These are phyloP conservation scores for Wallemia hederae DNA, from an alignment of 1,284 basidiomycete genomes.

Conservation along the genomic window DNA sequence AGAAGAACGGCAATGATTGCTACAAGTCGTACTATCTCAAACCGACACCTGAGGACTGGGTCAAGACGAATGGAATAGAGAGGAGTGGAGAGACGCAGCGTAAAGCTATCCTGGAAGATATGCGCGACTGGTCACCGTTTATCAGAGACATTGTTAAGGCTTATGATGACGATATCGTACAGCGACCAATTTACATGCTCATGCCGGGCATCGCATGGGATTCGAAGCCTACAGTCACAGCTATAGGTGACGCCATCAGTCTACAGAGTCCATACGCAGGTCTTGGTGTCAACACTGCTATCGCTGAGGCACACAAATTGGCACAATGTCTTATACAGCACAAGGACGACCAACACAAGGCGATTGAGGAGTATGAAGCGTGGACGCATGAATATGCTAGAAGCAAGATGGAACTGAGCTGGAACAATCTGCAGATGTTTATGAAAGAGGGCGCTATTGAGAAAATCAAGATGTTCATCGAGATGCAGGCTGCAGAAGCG, in stretches of 20 bases:
- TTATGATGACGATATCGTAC: constrained; percentile 4
- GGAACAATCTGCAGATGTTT: neutral
- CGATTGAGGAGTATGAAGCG: neutral
- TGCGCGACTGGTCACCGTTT: neutral
- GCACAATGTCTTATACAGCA: neutral
- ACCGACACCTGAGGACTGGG: constrained; percentile 10
- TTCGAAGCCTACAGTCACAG: neutral
- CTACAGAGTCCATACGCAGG: neutral
- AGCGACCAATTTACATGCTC: constrained; percentile 4
- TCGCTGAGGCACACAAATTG: neutral
- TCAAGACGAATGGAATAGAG: constrained; percentile 5
- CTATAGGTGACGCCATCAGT: neutral
- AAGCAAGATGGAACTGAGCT: neutral
- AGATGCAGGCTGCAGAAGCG: neutral
- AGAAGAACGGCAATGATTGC: constrained; percentile 15
- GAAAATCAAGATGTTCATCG: neutral
- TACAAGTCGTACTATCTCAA: constrained; percentile 15
- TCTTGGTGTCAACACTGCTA: neutral
- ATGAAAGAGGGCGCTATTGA: neutral
- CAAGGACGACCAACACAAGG: neutral
- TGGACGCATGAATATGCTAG: neutral
- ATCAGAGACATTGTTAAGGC: constrained; percentile 3
- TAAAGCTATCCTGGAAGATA: neutral
- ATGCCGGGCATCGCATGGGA: constrained; percentile 1
- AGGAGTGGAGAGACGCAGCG: neutral